Evolutionary conservation across 2,329 filamentous ascomycete species (phyloP).

Genomic region (Curvularia sp.): DNA sequence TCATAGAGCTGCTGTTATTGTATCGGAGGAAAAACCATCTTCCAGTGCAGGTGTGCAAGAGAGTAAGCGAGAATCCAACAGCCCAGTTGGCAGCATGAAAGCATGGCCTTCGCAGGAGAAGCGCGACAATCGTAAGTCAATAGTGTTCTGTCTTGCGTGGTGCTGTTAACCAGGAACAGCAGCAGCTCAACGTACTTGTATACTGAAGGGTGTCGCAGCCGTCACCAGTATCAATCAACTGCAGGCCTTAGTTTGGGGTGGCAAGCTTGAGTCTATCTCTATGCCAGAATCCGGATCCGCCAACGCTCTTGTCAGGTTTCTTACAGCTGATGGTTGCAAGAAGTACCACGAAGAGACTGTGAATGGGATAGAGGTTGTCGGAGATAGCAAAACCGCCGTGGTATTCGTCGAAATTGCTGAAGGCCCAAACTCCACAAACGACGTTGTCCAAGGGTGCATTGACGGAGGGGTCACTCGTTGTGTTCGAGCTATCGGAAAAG

Average conservation of each 20-base stretch:
- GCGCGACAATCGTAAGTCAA: slow-evolving; percentile 37
- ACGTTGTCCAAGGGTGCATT: slow-evolving; percentile 52
- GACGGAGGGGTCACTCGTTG: slow-evolving; percentile 55
- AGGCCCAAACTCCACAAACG: slow-evolving; percentile 47
- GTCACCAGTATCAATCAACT: slow-evolving; percentile 38
- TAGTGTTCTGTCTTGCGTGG: neutral
- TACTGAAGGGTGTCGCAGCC: slow-evolving; percentile 36
- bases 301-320: slow-evolving; percentile 43
- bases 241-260: slow-evolving; percentile 51
- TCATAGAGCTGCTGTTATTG: no score
- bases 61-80: neutral
- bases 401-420: slow-evolving; percentile 41
- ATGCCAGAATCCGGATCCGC: slow-evolving; percentile 34
- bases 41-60: neutral
- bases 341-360: slow-evolving; percentile 45
- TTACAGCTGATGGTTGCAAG: slow-evolving; percentile 43
- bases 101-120: slow-evolving; percentile 43
- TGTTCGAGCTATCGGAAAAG: slow-evolving; percentile 54
- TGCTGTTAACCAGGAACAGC: slow-evolving; percentile 26
- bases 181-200: slow-evolving; percentile 33
- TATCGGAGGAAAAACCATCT: slow-evolving; percentile 5
- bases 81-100: slow-evolving; percentile 21
- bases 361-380: slow-evolving; percentile 44
- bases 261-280: slow-evolving; percentile 43
- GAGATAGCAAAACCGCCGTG: slow-evolving; percentile 27